A percentile compares a stretch with the other conserved stretches of the same genome.
Evolutionary conservation across 164 flowering plant species (phyloP).

Genomic region (Brasenia schreberi): DNA sequence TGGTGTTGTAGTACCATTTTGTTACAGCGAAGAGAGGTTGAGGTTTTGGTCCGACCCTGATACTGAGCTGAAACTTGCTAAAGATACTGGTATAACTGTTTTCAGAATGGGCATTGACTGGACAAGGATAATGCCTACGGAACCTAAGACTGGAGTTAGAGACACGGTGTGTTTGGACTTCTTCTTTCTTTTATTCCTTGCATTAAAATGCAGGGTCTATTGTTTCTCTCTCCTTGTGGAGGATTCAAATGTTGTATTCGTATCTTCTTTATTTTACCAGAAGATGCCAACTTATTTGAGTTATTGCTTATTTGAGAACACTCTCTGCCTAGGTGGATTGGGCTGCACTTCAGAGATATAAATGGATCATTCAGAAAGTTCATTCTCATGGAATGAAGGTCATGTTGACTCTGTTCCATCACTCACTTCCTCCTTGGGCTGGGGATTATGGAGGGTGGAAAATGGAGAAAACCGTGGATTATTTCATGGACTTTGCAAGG

Average conservation of each 20-base stretch:
- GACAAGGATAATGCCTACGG: constrained; percentile 81
- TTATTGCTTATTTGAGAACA: neutral
- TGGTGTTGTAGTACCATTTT: neutral
- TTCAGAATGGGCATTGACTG: constrained; percentile 97
- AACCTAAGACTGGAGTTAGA: constrained; percentile 57
- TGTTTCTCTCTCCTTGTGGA: no score
- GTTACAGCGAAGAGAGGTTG: constrained; percentile 81
- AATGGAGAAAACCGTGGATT: constrained; percentile 83
- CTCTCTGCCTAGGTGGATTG: constrained; percentile 43
- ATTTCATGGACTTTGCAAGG: constrained; percentile 92
- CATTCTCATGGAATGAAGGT: constrained; percentile 92
- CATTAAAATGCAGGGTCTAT: no score
- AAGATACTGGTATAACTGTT: constrained; percentile 71
- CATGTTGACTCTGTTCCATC: constrained; percentile 95
- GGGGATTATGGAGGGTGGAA: constrained; percentile 99
- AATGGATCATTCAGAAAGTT: constrained; percentile 78
- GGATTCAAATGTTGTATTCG: no score
- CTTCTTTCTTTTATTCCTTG: no score
- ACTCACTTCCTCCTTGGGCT: constrained; percentile 98
- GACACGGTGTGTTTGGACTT: constrained; percentile 35
- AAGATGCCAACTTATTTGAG: no score
- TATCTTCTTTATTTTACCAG: no score
- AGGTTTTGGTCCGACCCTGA: constrained; percentile 99
- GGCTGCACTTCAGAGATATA: constrained; percentile 90
- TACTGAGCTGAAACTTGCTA: constrained; percentile 77